phyloP scores from a whole-genome alignment of 371 early-diverging fungal genomes.

The Umbelopsis sp. region DNA sequence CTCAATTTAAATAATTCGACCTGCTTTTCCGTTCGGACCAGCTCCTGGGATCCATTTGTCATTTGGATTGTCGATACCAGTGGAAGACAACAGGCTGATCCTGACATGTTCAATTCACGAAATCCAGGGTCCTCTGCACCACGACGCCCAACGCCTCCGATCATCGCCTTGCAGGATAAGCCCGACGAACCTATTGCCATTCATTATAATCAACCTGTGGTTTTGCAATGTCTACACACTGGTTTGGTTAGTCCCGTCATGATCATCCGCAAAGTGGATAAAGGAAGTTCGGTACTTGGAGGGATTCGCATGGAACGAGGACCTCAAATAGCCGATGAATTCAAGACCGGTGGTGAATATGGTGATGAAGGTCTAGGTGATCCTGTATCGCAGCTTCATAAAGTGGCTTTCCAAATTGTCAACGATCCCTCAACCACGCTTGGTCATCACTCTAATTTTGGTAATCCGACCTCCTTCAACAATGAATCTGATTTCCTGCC shows the following conservation, averaged over 20 bases:
- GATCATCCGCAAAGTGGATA: slow-evolving; percentile 77
- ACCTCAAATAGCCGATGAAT: background rate
- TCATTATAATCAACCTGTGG: slow-evolving; percentile 75
- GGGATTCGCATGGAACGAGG: slow-evolving; percentile 31
- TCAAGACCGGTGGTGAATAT: slow-evolving; percentile 32
- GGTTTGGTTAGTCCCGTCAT: slow-evolving; percentile 76
- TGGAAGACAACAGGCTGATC: slow-evolving; percentile 36
- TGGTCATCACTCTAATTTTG: slow-evolving; percentile 10
- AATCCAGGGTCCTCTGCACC: slow-evolving; percentile 14
- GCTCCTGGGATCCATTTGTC: slow-evolving; percentile 80
- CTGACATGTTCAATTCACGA: slow-evolving; percentile 62
- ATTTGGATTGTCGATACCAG: slow-evolving; percentile 77
- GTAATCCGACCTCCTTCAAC: background rate
- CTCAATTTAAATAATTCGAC: slow-evolving; percentile 47
- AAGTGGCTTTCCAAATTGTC: slow-evolving; percentile 83
- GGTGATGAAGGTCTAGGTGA: slow-evolving; percentile 53
- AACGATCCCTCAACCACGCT: slow-evolving; percentile 32
- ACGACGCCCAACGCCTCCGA: slow-evolving; percentile 32
- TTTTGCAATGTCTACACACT: slow-evolving; percentile 75
- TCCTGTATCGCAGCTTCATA: slow-evolving; percentile 90
- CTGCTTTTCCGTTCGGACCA: slow-evolving; percentile 70
- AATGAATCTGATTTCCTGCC: slow-evolving; percentile 15
- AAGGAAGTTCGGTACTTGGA: slow-evolving; percentile 68
- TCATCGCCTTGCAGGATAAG: slow-evolving; percentile 30
- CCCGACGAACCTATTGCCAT: slow-evolving; percentile 32